Evolutionary conservation across 139 green algal genomes (phyloP), one percentile per base, ranked within the genome.

Genomic region (Chlamydomonas incerta): DNA sequence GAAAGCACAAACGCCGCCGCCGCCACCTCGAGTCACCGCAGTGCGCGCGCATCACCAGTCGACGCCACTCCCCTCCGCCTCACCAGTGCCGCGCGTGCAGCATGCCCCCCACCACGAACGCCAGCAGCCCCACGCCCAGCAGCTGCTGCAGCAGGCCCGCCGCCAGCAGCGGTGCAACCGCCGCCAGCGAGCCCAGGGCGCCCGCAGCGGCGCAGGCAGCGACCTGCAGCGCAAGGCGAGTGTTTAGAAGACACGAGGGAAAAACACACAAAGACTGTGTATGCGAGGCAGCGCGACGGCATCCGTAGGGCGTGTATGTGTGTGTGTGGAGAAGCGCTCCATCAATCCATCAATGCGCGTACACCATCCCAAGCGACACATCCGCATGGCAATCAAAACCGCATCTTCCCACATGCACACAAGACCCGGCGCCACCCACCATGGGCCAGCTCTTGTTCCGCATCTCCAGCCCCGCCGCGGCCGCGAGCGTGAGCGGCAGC

Each of bases 81-180:
- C 33, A 17, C 50, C 73, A 66, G 31, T 33, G 21, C 50, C n/a
- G 21, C 1, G 55, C 47, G 55, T 52, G 52, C 28, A 33, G 8
- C 73, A 80, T 6, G 37, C 73, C 52, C 41, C 29, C 46, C 3
- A 71, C 74, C 67, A 81, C 35, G 29, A 63, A 33, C 41, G 41
- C 31, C 3, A 71, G 65, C 67, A 85, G 66, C 37, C 62, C 47
- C 28, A 69, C 46, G 23, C 52, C 62, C 60, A 85, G 55, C 55
- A 88, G 24, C 9, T 72, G 35, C 62, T 72, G 75, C 72, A 92
- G 34, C 66, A 80, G 20, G 5, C 73, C 73, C 17, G 23, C 31
- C 2, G 52, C 31, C 73, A 80, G 50, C 29, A 80, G 73, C 33
- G 41, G 11, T 11, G 29, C 29, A 0, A 68, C 10, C 29, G 50